A percentile compares a stretch with the other conserved stretches of the same genome.
Conservation (phyloP, 768 basidiomycete genomes). For the Tylopilus vinaceipallidus region DNA sequence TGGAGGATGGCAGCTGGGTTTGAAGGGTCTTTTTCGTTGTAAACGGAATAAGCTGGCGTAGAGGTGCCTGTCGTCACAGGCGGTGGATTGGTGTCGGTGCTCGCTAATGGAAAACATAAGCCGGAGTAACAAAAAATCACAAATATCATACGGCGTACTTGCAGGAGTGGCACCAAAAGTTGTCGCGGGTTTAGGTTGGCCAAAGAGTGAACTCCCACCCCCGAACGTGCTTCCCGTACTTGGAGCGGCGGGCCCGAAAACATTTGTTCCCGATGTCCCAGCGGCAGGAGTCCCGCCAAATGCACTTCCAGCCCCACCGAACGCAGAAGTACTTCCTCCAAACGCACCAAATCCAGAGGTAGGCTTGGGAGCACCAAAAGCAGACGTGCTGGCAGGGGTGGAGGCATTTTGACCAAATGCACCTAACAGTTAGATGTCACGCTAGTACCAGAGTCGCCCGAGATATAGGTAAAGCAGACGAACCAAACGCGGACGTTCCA, state of each 20-base stretch:
- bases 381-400: constrained; percentile 36
- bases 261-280: constrained; percentile 31
- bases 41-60: constrained; percentile 59
- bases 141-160: constrained; percentile 20
- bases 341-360: constrained; percentile 76
- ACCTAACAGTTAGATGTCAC: constrained; percentile 25
- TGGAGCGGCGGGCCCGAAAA: constrained; percentile 34
- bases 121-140: background rate
- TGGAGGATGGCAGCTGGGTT: constrained; percentile 49
- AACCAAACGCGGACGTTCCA: constrained; percentile 38
- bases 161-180: constrained; percentile 43
- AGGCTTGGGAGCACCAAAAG: constrained; percentile 71
- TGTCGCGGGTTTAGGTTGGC: constrained; percentile 46
- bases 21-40: constrained; percentile 63
- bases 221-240: constrained; percentile 41
- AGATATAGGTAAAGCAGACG: constrained; percentile 8
- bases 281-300: constrained; percentile 38
- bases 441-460: constrained; percentile 1
- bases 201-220: constrained; percentile 54
- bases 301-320: constrained; percentile 43
- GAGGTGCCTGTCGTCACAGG: constrained; percentile 69
- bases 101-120: constrained; percentile 28
- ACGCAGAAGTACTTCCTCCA: constrained; percentile 52
- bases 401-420: constrained; percentile 41
- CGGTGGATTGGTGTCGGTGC: constrained; percentile 39